Conservation (phyloP, 495 filamentous ascomycete genomes). For the Friedmanniomyces simplex region DNA sequence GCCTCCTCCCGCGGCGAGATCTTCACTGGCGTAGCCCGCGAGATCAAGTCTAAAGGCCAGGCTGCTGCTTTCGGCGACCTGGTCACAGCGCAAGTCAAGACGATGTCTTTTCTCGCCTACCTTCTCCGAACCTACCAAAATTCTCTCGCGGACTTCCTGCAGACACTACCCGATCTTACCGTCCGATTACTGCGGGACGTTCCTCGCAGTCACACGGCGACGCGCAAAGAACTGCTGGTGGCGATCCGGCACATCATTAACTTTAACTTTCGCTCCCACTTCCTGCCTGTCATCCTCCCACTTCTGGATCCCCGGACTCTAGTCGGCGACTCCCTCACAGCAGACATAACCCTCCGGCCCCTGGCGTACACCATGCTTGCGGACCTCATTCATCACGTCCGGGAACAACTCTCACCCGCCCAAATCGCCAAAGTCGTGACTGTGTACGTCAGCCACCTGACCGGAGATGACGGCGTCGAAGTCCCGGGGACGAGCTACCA, state of each 20-base stretch:
- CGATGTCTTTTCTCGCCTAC: conserved; percentile 97
- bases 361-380: conserved; percentile 97
- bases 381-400: conserved; percentile 93
- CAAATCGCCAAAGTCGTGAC: conserved; percentile 93
- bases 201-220: conserved; percentile 82
- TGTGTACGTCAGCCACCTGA: conserved; percentile 92
- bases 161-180: conserved; percentile 77
- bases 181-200: conserved; percentile 89
- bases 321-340: conserved; percentile 90
- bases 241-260: conserved; percentile 98
- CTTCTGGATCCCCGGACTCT: conserved; percentile 85
- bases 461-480: conserved; percentile 51
- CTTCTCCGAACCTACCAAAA: conserved; percentile 78
- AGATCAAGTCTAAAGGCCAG: conserved; percentile 71
- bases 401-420: conserved; percentile 67
- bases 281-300: conserved; percentile 88
- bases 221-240: conserved; percentile 88
- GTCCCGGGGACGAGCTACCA: conserved; percentile 98
- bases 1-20: conserved; percentile 63
- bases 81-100: conserved; percentile 96
- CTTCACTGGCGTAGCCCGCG: conserved; percentile 86
- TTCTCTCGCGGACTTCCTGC: conserved; percentile 81
- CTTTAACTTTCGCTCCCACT: conserved; percentile 95
- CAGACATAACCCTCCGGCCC: conserved; percentile 92
- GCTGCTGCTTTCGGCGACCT: conserved; percentile 87